Conservation (phyloP, 306 rosid genomes). For the Astragalus glycyphyllos region DNA sequence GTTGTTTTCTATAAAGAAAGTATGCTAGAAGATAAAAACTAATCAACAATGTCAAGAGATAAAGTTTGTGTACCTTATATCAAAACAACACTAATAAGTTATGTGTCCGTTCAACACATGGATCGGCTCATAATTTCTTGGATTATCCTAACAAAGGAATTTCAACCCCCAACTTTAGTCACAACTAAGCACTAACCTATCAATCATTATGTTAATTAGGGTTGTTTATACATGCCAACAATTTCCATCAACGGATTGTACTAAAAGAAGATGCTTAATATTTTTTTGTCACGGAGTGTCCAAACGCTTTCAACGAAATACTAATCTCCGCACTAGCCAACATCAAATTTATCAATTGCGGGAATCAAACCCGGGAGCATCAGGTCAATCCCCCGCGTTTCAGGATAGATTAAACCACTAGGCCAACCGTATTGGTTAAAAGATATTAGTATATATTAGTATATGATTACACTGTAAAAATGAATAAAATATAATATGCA, state of each 20-base stretch:
- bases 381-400: too few species aligned
- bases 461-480: background rate
- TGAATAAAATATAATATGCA: conserved; percentile 21
- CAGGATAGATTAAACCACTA: too few species aligned
- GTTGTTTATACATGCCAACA: conserved; percentile 4
- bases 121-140: conserved; percentile 33
- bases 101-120: conserved; percentile 40
- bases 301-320: too few species aligned
- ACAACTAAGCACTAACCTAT: conserved; percentile 37
- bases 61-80: conserved; percentile 43
- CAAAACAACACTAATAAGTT: conserved; percentile 29
- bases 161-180: conserved; percentile 43
- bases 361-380: too few species aligned
- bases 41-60: conserved; percentile 44
- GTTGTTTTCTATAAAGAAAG: conserved; percentile 49
- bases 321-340: too few species aligned
- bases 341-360: too few species aligned
- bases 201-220: conserved; percentile 22
- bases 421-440: background rate
- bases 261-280: conserved; percentile 10
- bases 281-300: too few species aligned
- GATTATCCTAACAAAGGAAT: conserved; percentile 56
- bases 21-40: conserved; percentile 44
- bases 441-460: conserved; percentile 31
- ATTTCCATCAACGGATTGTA: conserved; percentile 10